Evolutionary conservation across 2,329 filamentous ascomycete species (phyloP), one percentile per base, ranked within the genome.

Genomic region (Colletotrichum somersetense): DNA sequence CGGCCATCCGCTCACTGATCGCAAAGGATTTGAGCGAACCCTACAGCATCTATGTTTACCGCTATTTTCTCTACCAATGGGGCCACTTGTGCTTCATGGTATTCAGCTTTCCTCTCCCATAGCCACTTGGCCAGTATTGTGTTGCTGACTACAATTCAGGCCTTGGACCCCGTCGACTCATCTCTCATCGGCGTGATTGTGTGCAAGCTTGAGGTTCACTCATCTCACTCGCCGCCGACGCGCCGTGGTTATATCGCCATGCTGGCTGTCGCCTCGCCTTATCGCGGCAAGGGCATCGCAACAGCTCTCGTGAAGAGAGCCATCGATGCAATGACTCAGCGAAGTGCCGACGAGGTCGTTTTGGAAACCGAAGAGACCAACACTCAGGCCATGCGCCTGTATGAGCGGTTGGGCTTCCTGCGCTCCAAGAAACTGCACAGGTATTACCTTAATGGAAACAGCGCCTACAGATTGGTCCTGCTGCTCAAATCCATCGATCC

Each of bases 11-110:
- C 67, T 91, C 95, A 69, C 85, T 99, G 79, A 99, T 99, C 78
- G 96, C 95, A 56, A 97, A 96, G 78, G 96, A 98, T 80, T 88
- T 99, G 62, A 98, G 96, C 76, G 96, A 99, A 82, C 96, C 96
- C 1, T 99, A 99, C 82, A 98, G 96, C 83, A 98, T 99, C 80
- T 99, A 99, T 84, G 96, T 99, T 71, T 99, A 98, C 82, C 91
- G 96, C 42, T 99, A 99, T 81, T 99, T 99, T 78, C 86, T 99
- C 23, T 97, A 97, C 80, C 95, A 98, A 88, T 99, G 96, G 96
- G 93, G 93, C 6, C 92, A 98, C 79, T 85, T 99, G n/a, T 99
- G 96, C 83, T 98, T 94, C 83, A 93, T 98, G 91, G 95, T 96
- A 83, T 44, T 80, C 65, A 55, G 8, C 57, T 48, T 44, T 30